These are phyloP conservation scores for Piper betle DNA, from an alignment of 164 flowering plant genomes.

Conservation along the genomic window DNA sequence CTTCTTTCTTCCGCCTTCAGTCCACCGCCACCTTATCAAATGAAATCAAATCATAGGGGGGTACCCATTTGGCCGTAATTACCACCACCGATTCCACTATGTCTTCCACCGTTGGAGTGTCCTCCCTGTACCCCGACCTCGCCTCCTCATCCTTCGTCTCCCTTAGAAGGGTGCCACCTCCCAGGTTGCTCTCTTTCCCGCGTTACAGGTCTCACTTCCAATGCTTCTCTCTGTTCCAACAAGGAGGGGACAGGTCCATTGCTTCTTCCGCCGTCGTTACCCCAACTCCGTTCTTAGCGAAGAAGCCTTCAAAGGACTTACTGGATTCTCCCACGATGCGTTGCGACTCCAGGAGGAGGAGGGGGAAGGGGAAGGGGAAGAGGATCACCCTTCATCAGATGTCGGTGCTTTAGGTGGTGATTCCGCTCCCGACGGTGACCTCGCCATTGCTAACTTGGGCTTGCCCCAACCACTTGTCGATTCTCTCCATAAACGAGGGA, in stretches of 20 bases:
- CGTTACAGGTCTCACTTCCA: constrained; percentile 1
- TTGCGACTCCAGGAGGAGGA: constrained; percentile 7
- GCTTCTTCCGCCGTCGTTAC: constrained; percentile 43
- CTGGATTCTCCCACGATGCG: constrained; percentile 14
- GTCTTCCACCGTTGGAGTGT: constrained; percentile 36
- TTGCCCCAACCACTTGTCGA: constrained; percentile 43
- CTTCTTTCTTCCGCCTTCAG: too few relatives aligned
- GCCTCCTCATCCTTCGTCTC: constrained; percentile 14
- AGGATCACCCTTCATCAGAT: constrained; percentile 1
- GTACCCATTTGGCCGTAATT: background rate
- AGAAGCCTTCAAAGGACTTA: constrained; percentile 50
- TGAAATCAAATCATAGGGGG: too few relatives aligned
- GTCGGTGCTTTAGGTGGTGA: constrained; percentile 1
- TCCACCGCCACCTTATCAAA: too few relatives aligned
- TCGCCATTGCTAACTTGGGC: constrained; percentile 32
- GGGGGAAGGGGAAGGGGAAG: too few relatives aligned
- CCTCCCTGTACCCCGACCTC: constrained; percentile 26
- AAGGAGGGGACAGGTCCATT: constrained; percentile 1
- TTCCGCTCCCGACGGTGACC: constrained; percentile 18
- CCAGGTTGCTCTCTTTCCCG: constrained; percentile 11
- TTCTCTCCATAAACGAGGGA: constrained; percentile 45
- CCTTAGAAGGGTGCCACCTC: constrained; percentile 1
- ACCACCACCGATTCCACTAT: constrained; percentile 10
- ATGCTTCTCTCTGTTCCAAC: constrained; percentile 5
- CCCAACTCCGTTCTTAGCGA: constrained; percentile 56